phyloP scores from a whole-genome alignment of 257 asterid species.

The Cruciata laevipes region DNA sequence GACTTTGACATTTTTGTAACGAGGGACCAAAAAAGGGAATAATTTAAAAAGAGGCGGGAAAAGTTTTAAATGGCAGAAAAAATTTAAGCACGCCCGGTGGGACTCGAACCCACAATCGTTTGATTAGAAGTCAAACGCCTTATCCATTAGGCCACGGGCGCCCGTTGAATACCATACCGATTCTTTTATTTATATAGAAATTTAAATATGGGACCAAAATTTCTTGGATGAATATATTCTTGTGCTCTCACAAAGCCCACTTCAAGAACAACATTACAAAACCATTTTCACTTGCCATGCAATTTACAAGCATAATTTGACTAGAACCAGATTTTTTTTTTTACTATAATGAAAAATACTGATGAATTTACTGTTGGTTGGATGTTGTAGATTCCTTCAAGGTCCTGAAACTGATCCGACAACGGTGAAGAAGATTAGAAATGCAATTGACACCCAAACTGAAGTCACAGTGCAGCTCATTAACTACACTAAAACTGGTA shows the following conservation, averaged over 20 bases:
- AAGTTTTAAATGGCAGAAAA: not conserved
- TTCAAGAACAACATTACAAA: not conserved
- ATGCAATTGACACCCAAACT: conserved; percentile 82
- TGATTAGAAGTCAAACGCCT: conserved; percentile 31
- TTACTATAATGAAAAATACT: too few relatives aligned
- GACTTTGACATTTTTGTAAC: not conserved
- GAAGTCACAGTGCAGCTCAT: conserved; percentile 98
- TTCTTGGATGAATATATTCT: not conserved
- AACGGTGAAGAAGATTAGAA: conserved; percentile 78
- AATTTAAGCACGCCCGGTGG: conserved; percentile 24
- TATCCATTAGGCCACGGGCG: conserved; percentile 36
- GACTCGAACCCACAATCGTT: conserved; percentile 32
- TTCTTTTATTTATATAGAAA: not conserved
- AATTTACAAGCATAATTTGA: not conserved
- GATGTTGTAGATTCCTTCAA: conserved; percentile 72
- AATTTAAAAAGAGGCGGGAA: not conserved
- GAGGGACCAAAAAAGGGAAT: not conserved
- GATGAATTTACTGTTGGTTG: not conserved
- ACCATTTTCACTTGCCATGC: not conserved
- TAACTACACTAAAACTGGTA: conserved; percentile 96
- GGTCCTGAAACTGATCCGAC: conserved; percentile 98
- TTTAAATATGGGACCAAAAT: not conserved
- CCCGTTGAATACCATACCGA: not conserved
- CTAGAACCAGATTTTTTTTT: too few relatives aligned
- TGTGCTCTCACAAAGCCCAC: not conserved